Evolutionary conservation across 2,329 filamentous ascomycete genomes (phyloP), one percentile per base, ranked within the genome.

Genomic region (Colletotrichum acutatum): DNA sequence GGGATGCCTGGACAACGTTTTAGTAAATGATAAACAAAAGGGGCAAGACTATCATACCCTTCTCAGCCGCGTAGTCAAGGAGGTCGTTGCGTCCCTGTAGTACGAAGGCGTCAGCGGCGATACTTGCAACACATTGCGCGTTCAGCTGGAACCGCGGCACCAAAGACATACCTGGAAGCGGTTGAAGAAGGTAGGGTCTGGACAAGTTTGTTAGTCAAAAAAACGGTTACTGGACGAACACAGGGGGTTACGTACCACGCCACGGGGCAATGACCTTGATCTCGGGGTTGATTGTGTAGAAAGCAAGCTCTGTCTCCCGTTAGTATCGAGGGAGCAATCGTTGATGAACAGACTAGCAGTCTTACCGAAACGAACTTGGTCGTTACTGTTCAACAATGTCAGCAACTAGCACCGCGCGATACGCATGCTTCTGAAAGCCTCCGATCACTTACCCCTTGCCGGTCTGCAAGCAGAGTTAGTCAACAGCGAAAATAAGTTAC

Each of bases 181-280:
- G 76, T 93, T 86, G 85, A 90, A 92, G 85, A 94, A 94, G 79
- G 88, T 87, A 52, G 91, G 90, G 74, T 92, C 83, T 49, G 76
- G 93, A 85, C 92, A 16, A 19, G 54, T n/a, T 19, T 16, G 54
- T 28, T 28, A 28, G 54, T 14, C 54, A 12, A 16, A 12, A 5
- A 19, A n/a, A 16, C n/a, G 26, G 26, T 57, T 4, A 32, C 12
- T 30, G 2, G 24, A 57, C 16, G 32, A 16, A 8, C 16, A 16
- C 4, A 8, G 4, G 16, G n/a, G 3, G 16, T 57, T 14, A 14
- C 24, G 16, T 57, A 49, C 42, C 54, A 32, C 26, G 26, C 54
- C 93, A 95, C 34, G 92, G 93, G n/a, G 92, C 92, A 79, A 95
- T 92, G 79, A 94, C 88, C 83, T 92, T 90, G 83, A 93, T 70